Evolutionary conservation across 1,284 basidiomycete species (phyloP).

Genomic region (Naganishia cerealis): DNA sequence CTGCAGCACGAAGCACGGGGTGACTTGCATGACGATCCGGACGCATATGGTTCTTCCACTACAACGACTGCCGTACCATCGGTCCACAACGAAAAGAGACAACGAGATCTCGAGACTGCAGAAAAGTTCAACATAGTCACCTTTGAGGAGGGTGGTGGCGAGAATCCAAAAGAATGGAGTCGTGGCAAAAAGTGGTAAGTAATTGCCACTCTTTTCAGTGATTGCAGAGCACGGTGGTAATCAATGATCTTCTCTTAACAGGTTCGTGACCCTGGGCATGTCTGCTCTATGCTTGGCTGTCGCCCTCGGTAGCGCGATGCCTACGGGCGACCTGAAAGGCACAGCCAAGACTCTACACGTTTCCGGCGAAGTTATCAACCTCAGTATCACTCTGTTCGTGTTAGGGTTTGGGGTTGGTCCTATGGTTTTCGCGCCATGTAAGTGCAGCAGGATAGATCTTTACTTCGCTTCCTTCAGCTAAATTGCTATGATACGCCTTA

Average conservation of each 20-base stretch:
- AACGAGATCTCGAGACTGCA: neutral
- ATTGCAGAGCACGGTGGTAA: neutral
- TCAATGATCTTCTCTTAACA: slow-evolving; percentile 19
- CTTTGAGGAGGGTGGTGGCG: slow-evolving; percentile 40
- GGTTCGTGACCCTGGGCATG: slow-evolving; percentile 42
- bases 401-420: slow-evolving; percentile 60
- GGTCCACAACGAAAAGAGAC: neutral
- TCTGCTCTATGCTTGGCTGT: slow-evolving; percentile 44
- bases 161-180: slow-evolving; percentile 45
- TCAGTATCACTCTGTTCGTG: slow-evolving; percentile 69
- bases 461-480: neutral
- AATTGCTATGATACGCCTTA: neutral
- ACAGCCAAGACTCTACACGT: slow-evolving; percentile 63
- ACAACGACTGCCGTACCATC: slow-evolving; percentile 15
- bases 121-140: slow-evolving; percentile 38
- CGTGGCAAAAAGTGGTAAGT: slow-evolving; percentile 44
- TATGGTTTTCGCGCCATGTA: slow-evolving; percentile 60
- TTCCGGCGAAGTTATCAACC: slow-evolving; percentile 66
- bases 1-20: slow-evolving; percentile 40
- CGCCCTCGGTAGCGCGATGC: slow-evolving; percentile 55
- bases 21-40: slow-evolving; percentile 26
- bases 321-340: slow-evolving; percentile 64
- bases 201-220: neutral
- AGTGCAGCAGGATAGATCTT: neutral
- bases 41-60: neutral